Percentiles rank a stretch among this genome's conserved stretches.
These are phyloP conservation scores for Davidsoniella virescens DNA, from an alignment of 2,329 filamentous ascomycete genomes.

Conservation along the genomic window DNA sequence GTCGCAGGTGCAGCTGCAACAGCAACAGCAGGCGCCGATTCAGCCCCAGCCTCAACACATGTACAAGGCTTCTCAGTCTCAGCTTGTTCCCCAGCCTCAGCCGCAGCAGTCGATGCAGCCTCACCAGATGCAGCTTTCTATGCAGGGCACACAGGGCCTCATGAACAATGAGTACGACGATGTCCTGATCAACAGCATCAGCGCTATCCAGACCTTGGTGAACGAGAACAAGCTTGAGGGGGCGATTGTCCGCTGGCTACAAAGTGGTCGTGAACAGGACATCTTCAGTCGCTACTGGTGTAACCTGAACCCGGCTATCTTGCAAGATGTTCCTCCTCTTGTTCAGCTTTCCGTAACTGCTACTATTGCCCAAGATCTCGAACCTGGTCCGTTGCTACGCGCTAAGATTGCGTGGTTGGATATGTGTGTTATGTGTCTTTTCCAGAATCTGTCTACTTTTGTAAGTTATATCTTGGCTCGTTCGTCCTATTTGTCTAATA, in stretches of 20 bases:
- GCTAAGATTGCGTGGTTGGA: conserved; percentile 46
- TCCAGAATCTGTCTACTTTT: conserved; percentile 29
- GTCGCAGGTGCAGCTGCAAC: conserved; percentile 30
- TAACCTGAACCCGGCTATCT: conserved; percentile 22
- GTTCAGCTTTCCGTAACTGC: conserved; percentile 49
- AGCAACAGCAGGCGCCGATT: conserved; percentile 14
- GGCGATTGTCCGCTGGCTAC: conserved; percentile 50
- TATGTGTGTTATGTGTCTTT: conserved; percentile 38
- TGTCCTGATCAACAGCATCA: conserved; percentile 39
- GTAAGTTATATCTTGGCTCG: conserved; percentile 26
- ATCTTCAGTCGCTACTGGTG: conserved; percentile 35
- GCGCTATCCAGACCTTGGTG: conserved; percentile 46
- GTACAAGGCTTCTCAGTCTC: conserved; percentile 16
- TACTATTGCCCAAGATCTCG: conserved; percentile 43
- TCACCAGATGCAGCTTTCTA: conserved; percentile 13
- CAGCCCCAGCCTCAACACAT: conserved; percentile 12
- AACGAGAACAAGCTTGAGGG: conserved; percentile 43
- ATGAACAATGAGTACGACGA: conserved; percentile 18
- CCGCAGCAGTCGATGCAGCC: conserved; percentile 15
- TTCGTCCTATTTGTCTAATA: not conserved
- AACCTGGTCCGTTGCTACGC: conserved; percentile 32
- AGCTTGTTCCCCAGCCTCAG: conserved; percentile 14
- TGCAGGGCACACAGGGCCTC: not conserved
- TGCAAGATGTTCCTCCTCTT: conserved; percentile 42
- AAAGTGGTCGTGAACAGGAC: conserved; percentile 44